Conservation (phyloP, 78 protist genomes). For the Dictyostelium firmibasis region DNA sequence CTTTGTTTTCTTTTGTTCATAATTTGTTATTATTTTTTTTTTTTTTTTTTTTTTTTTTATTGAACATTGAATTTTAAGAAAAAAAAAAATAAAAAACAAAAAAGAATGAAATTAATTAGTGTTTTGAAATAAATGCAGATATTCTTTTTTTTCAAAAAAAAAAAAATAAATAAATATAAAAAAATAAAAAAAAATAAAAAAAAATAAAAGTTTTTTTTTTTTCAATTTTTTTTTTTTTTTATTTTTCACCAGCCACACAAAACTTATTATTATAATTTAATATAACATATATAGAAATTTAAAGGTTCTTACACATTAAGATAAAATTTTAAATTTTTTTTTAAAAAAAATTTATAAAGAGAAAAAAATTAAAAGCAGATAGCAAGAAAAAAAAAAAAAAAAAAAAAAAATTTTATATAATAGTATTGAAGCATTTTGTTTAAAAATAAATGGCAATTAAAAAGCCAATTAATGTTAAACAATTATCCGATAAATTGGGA, state of each 20-base stretch:
- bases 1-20: conserved; percentile 15
- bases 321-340: too few relatives aligned
- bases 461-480: conserved; percentile 76
- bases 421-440: neutral
- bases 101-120: too few relatives aligned
- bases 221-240: too few relatives aligned
- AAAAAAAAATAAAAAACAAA: neutral
- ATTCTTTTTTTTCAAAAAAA: neutral
- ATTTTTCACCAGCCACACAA: too few relatives aligned
- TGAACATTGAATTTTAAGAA: neutral
- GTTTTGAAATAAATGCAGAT: neutral
- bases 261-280: too few relatives aligned
- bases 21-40: neutral
- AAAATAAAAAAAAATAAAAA: neutral
- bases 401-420: neutral
- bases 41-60: neutral
- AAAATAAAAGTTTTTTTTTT: neutral
- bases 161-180: neutral
- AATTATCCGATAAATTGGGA: conserved; percentile 64
- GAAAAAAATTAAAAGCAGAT: neutral
- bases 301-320: too few relatives aligned
- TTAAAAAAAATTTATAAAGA: too few relatives aligned
- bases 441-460: conserved; percentile 37
- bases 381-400: neutral
- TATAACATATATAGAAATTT: too few relatives aligned